Conservation (phyloP, 2,329 filamentous ascomycete genomes). For the Pseudopyrenochaeta lycopersici region DNA sequence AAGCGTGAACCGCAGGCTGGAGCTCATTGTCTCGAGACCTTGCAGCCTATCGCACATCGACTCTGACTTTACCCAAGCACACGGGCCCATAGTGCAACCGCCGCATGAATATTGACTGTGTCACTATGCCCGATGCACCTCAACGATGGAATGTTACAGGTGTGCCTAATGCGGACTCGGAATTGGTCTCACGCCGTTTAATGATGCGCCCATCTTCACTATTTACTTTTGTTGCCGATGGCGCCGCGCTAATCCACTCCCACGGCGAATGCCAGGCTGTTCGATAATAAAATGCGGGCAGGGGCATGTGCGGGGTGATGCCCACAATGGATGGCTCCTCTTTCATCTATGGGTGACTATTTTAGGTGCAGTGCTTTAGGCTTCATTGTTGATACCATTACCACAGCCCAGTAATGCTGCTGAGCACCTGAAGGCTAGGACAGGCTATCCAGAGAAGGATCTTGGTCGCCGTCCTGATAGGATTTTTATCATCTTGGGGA, state of each 20-base stretch:
- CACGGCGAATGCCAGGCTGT: constrained; percentile 9
- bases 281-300: constrained; percentile 2
- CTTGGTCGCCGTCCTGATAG: not conserved
- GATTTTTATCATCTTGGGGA: not conserved
- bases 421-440: not conserved
- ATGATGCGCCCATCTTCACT: not conserved
- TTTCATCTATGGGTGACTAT: constrained; percentile 14
- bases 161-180: constrained; percentile 18
- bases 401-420: not conserved
- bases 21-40: constrained; percentile 22
- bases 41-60: constrained; percentile 12
- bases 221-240: not conserved
- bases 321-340: constrained; percentile 8
- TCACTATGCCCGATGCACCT: constrained; percentile 30
- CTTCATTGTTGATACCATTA: constrained; percentile 11
- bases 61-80: constrained; percentile 14
- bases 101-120: constrained; percentile 37
- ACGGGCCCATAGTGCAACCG: constrained; percentile 30
- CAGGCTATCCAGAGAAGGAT: not conserved
- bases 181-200: constrained; percentile 12
- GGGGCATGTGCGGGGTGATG: constrained; percentile 26
- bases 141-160: constrained; percentile 34
- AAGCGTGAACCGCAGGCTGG: constrained; percentile 38
- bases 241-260: constrained; percentile 17
- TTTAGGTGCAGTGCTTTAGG: constrained; percentile 23